These are phyloP conservation scores for Lachancea lanzarotensis DNA, from an alignment of 805 yeast genomes.

Conservation along the genomic window DNA sequence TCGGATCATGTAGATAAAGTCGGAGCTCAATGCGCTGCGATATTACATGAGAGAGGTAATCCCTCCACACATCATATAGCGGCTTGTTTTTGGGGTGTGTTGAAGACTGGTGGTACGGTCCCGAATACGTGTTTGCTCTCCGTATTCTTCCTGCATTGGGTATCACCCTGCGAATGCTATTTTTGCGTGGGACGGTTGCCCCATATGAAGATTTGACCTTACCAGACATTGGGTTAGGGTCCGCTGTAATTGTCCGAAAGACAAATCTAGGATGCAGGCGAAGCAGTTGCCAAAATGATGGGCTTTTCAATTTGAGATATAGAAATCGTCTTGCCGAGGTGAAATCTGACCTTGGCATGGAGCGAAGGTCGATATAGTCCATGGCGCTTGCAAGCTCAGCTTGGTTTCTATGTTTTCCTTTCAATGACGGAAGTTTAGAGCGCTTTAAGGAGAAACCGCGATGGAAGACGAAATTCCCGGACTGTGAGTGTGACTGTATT, in stretches of 20 bases:
- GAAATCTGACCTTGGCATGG: conserved; percentile 12
- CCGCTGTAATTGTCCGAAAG: neutral
- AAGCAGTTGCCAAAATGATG: conserved; percentile 3
- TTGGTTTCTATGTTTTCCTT: conserved; percentile 11
- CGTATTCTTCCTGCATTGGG: neutral
- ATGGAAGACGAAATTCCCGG: conserved; percentile 22
- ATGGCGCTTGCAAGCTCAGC: conserved; percentile 19
- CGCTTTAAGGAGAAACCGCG: conserved; percentile 19
- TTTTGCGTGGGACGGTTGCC: neutral
- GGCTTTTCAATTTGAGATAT: conserved; percentile 1
- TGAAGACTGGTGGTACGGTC: neutral
- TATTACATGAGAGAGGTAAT: conserved; percentile 30
- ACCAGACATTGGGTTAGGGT: neutral
- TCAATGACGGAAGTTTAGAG: neutral
- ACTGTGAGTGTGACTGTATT: conserved; percentile 10
- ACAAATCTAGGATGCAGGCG: conserved; percentile 4
- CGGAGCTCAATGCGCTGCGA: conserved; percentile 31
- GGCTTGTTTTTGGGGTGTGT: conserved; percentile 5
- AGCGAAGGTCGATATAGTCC: conserved; percentile 16
- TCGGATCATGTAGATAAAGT: conserved; percentile 9
- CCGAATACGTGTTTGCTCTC: conserved; percentile 15
- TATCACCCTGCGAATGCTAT: conserved; percentile 4
- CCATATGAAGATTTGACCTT: neutral
- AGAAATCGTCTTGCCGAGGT: conserved; percentile 3
- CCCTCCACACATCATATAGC: conserved; percentile 28